A percentile compares a stretch with the other conserved stretches of the same genome.
phyloP scores from a whole-genome alignment of 306 rosid species.

The Nissolia schottii region DNA sequence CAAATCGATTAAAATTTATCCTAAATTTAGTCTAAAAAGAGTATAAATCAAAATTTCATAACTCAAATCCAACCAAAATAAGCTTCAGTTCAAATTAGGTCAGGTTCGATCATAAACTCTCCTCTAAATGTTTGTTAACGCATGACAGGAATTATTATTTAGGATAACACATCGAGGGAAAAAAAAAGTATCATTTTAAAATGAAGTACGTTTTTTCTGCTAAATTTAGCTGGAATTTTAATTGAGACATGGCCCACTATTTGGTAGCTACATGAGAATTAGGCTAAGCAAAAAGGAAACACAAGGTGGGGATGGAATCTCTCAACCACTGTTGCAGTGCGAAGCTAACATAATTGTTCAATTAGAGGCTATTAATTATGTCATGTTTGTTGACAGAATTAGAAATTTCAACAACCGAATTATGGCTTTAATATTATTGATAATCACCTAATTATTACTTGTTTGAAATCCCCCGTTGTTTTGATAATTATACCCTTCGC shows the following conservation, averaged over 20 bases:
- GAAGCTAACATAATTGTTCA: background rate
- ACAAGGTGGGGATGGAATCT: constrained; percentile 8
- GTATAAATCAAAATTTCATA: too few relatives aligned
- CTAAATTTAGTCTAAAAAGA: too few relatives aligned
- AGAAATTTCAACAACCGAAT: constrained; percentile 31
- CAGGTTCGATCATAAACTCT: too few relatives aligned
- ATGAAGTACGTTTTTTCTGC: background rate
- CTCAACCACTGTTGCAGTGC: constrained; percentile 10
- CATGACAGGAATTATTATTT: too few relatives aligned
- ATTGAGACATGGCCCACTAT: background rate
- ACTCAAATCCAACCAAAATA: too few relatives aligned
- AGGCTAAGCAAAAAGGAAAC: background rate
- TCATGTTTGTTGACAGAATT: constrained; percentile 5
- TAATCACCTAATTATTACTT: constrained; percentile 9
- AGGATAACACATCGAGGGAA: too few relatives aligned
- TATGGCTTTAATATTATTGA: constrained; percentile 9
- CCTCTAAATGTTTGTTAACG: too few relatives aligned
- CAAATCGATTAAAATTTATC: too few relatives aligned
- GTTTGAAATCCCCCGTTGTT: background rate
- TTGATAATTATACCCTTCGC: background rate
- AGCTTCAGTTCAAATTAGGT: too few relatives aligned
- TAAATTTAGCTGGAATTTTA: background rate
- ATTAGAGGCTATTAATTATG: constrained; percentile 8
- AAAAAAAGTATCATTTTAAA: background rate
- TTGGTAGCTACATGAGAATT: constrained; percentile 17